Evolutionary conservation across 768 basidiomycete species (phyloP).

Genomic region (Lepiota subincarnata): DNA sequence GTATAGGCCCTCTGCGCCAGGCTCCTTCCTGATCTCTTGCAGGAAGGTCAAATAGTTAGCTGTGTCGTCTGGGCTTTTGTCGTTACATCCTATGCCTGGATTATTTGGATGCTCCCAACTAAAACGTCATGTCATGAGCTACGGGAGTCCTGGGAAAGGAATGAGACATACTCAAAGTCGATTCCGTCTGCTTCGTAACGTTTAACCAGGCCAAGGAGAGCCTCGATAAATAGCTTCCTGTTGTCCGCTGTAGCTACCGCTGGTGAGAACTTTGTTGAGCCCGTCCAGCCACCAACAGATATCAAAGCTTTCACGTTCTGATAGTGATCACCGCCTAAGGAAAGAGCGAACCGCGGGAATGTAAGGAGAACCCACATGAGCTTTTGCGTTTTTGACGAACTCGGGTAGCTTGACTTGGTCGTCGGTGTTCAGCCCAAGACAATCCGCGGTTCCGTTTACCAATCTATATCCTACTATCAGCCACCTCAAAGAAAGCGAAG

Average conservation of each 20-base stretch:
- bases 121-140: neutral
- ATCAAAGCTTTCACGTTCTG: constrained; percentile 55
- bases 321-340: neutral
- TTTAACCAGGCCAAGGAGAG: constrained; percentile 40
- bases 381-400: constrained; percentile 47
- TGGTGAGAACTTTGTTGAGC: constrained; percentile 55
- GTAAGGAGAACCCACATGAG: constrained; percentile 27
- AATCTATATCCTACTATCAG: constrained; percentile 17
- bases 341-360: neutral
- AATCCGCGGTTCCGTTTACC: constrained; percentile 23
- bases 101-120: constrained; percentile 81
- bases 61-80: constrained; percentile 51
- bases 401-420: constrained; percentile 33
- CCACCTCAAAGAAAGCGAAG: neutral
- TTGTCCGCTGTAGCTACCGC: constrained; percentile 50
- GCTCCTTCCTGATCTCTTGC: constrained; percentile 53
- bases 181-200: constrained; percentile 55
- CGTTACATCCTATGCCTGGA: constrained; percentile 66
- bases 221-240: constrained; percentile 53
- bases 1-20: constrained; percentile 46
- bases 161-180: constrained; percentile 39
- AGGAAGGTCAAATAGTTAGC: constrained; percentile 77
- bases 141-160: too few relatives aligned
- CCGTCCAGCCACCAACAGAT: constrained; percentile 68
- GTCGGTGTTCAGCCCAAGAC: constrained; percentile 30